Evolutionary conservation across 73 alveolate genomes (phyloP), one percentile per base, ranked within the genome.

Genomic region (Tetrahymena malaccensis): DNA sequence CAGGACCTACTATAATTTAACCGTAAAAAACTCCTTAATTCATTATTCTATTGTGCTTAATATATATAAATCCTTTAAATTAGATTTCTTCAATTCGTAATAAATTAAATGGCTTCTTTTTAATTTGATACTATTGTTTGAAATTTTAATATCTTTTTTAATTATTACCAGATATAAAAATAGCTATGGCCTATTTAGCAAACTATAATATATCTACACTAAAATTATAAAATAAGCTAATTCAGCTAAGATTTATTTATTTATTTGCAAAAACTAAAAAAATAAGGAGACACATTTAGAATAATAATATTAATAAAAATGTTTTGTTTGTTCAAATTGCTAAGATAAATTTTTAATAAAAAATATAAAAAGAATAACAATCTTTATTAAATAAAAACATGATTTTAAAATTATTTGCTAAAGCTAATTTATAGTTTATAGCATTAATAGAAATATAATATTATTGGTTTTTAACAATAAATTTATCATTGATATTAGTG

Each of bases 1-100:
- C 99, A 25, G 99, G 98, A 35, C 99, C 99, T 43, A 98, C 96
- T 43, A 98, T 98, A 55, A 98, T 50, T 93, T 98, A 96, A 17
- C 98, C 99, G 58, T 94, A 94, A 94, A 44, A 94, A 0, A 94
- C 89, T 3, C 89, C 89, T 22, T 70, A 31, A 70, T 70, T 70
- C 89, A 70, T 70, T n/a, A 0, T 70, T 3, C 25, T 3, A 1
- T 55, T 6, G 12, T 43, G 17, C n/a, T n/a, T n/a, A n/a, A n/a
- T n/a, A n/a, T 3, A 4, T 94, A 35, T 93, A 2, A 37, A 56
- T 94, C 57, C 35, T 22, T 31, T 94, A 34, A 57, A 55, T 16
- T 33, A 57, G 31, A 5, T 50, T 50, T 50, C 13, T 50, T 21
- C 27, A 50, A 1, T 50, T 50, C 16, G n/a, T n/a, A n/a, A 3